phyloP scores from a whole-genome alignment of 805 yeast genomes.

The Metschnikowia rubicola region DNA sequence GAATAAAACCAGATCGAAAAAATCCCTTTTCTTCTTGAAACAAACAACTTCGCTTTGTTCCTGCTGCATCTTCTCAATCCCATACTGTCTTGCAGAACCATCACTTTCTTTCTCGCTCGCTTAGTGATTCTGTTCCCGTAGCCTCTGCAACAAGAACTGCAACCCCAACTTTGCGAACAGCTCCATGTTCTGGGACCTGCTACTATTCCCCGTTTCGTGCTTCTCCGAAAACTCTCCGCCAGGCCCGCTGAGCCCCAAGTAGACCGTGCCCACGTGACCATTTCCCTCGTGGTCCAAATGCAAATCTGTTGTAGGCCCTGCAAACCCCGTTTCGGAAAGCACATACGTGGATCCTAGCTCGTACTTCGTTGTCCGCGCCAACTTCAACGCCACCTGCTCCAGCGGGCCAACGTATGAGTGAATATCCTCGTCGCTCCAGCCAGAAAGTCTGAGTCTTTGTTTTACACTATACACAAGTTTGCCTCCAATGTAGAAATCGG shows the following conservation, averaged over 20 bases:
- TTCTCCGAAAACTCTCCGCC: conserved; percentile 47
- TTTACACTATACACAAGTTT: conserved; percentile 74
- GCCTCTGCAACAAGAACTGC: conserved; percentile 51
- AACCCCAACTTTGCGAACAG: conserved; percentile 68
- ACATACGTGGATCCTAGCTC: conserved; percentile 83
- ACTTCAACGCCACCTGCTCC: conserved; percentile 65
- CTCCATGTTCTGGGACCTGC: conserved; percentile 70
- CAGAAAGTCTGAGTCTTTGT: conserved; percentile 69
- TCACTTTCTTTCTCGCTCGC: neutral
- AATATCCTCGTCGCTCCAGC: conserved; percentile 75
- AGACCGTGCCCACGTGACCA: conserved; percentile 61
- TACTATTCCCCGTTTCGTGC: conserved; percentile 43
- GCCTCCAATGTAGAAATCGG: conserved; percentile 79
- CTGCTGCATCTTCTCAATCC: no score
- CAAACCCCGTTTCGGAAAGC: conserved; percentile 82
- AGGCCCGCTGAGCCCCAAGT: conserved; percentile 69
- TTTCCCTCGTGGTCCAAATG: conserved; percentile 29
- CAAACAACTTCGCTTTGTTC: neutral
- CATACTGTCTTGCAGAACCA: no score
- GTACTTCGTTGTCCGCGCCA: conserved; percentile 74
- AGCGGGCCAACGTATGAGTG: conserved; percentile 76
- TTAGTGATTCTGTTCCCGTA: conserved; percentile 18
- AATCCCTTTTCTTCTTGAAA: neutral
- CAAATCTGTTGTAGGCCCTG: conserved; percentile 61
- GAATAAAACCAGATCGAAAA: no score